Conservation (phyloP, 352 stramenopile species). For the Globisporangium cylindrosporum region DNA sequence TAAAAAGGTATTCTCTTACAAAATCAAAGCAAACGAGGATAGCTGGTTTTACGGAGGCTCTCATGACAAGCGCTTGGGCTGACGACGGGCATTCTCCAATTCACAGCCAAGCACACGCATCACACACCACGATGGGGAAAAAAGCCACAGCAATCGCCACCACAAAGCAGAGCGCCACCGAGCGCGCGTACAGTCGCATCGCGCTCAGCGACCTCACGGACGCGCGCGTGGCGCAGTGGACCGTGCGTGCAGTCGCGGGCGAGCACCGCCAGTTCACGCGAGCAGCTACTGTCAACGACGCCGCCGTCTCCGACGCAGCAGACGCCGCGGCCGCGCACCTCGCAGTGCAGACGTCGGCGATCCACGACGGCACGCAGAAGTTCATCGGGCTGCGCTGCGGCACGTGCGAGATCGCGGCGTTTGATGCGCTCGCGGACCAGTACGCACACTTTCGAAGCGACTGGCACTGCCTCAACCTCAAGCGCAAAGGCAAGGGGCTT, state of each 20-base stretch:
- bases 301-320: constrained; percentile 8
- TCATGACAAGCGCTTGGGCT: too few relatives aligned
- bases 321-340: constrained; percentile 21
- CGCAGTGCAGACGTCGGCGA: constrained; percentile 26
- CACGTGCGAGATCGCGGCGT: constrained; percentile 64
- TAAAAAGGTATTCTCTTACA: too few relatives aligned
- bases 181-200: constrained; percentile 61
- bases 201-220: constrained; percentile 55
- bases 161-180: constrained; percentile 2
- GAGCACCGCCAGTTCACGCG: constrained; percentile 47
- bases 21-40: too few relatives aligned
- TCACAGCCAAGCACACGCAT: background rate
- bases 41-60: too few relatives aligned
- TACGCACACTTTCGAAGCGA: constrained; percentile 84
- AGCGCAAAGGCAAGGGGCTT: constrained; percentile 60
- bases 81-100: background rate
- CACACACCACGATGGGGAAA: constrained; percentile 12
- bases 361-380: constrained; percentile 36
- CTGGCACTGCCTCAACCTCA: constrained; percentile 80
- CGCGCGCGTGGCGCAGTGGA: constrained; percentile 48
- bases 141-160: constrained; percentile 4
- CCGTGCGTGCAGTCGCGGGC: constrained; percentile 55
- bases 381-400: constrained; percentile 63
- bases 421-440: constrained; percentile 77
- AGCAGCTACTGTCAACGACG: background rate